A percentile compares a stretch with the other conserved stretches of the same genome.
phyloP scores from a whole-genome alignment of 345 rosid species.

The Populus nigra region DNA sequence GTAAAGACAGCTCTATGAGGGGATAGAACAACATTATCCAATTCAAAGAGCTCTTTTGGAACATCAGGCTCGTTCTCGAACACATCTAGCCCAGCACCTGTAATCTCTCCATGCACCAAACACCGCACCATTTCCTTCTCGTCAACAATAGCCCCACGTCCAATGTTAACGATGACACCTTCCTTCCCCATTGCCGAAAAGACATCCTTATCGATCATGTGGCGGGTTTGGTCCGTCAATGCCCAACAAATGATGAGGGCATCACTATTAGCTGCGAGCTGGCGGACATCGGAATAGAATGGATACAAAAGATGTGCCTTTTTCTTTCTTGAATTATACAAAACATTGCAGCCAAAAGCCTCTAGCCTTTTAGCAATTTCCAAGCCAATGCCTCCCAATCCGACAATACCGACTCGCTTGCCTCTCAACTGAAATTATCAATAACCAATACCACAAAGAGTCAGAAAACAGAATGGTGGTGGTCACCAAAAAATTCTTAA shows the following conservation, averaged over 20 bases:
- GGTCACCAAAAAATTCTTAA: too few species aligned
- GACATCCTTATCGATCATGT: slow-evolving; percentile 43
- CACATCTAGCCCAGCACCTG: slow-evolving; percentile 83
- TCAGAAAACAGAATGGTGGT: too few species aligned
- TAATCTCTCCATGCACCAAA: slow-evolving; percentile 54
- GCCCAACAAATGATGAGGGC: slow-evolving; percentile 48
- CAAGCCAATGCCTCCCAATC: slow-evolving; percentile 49
- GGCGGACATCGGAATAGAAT: slow-evolving; percentile 29
- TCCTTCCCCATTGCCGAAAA: slow-evolving; percentile 40
- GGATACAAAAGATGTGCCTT: slow-evolving; percentile 35
- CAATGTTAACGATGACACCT: slow-evolving; percentile 53
- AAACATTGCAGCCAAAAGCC: slow-evolving; percentile 45
- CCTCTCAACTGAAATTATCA: slow-evolving; percentile 40
- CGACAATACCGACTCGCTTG: slow-evolving; percentile 49
- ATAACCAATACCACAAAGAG: not conserved
- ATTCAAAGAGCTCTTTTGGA: slow-evolving; percentile 42
- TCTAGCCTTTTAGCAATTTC: slow-evolving; percentile 46
- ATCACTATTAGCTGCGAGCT: slow-evolving; percentile 44
- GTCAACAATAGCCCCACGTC: slow-evolving; percentile 52
- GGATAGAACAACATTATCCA: slow-evolving; percentile 77
- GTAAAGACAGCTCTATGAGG: slow-evolving; percentile 58
- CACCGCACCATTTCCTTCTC: slow-evolving; percentile 63
- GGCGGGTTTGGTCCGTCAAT: slow-evolving; percentile 46
- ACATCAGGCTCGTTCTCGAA: slow-evolving; percentile 69
- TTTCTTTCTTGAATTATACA: slow-evolving; percentile 44